Conservation (phyloP, 2,329 filamentous ascomycete species). For the Diaporthe aspalathi region DNA sequence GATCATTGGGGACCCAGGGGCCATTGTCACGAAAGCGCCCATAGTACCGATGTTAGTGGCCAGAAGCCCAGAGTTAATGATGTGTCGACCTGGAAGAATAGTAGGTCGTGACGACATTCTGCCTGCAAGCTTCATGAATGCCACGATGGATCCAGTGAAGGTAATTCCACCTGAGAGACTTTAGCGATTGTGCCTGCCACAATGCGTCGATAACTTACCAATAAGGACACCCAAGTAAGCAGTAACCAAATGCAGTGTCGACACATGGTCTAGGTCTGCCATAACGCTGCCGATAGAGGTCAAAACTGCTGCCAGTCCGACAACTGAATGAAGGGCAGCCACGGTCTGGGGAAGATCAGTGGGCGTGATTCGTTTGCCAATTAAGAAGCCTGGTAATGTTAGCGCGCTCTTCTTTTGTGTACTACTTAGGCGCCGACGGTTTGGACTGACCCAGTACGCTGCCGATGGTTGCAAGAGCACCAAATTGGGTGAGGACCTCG, state of each 20-base stretch:
- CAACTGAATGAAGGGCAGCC: slow-evolving; percentile 88
- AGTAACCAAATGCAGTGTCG: slow-evolving; percentile 85
- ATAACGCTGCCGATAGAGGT: slow-evolving; percentile 91
- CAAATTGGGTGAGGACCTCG: slow-evolving; percentile 83
- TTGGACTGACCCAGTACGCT: slow-evolving; percentile 65
- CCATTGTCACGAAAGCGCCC: slow-evolving; percentile 85
- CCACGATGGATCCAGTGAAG: slow-evolving; percentile 90
- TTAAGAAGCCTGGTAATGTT: slow-evolving; percentile 67
- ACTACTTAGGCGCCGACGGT: neutral
- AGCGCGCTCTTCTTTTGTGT: slow-evolving; percentile 31
- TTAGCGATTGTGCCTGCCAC: slow-evolving; percentile 28
- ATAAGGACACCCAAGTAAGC: slow-evolving; percentile 90
- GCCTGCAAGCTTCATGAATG: slow-evolving; percentile 87
- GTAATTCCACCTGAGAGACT: slow-evolving; percentile 74
- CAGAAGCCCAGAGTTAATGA: slow-evolving; percentile 79
- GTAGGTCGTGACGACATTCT: slow-evolving; percentile 83
- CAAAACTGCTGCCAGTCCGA: slow-evolving; percentile 87
- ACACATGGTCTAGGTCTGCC: slow-evolving; percentile 75
- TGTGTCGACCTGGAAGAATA: slow-evolving; percentile 77
- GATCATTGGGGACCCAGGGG: slow-evolving; percentile 81
- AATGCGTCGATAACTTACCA: slow-evolving; percentile 53
- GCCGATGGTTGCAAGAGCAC: slow-evolving; percentile 78
- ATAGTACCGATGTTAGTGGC: slow-evolving; percentile 84
- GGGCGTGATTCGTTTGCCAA: slow-evolving; percentile 87
- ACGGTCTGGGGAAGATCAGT: slow-evolving; percentile 91